These are phyloP conservation scores for Phytophthora pini DNA, from an alignment of 352 stramenopile species.

Conservation along the genomic window DNA sequence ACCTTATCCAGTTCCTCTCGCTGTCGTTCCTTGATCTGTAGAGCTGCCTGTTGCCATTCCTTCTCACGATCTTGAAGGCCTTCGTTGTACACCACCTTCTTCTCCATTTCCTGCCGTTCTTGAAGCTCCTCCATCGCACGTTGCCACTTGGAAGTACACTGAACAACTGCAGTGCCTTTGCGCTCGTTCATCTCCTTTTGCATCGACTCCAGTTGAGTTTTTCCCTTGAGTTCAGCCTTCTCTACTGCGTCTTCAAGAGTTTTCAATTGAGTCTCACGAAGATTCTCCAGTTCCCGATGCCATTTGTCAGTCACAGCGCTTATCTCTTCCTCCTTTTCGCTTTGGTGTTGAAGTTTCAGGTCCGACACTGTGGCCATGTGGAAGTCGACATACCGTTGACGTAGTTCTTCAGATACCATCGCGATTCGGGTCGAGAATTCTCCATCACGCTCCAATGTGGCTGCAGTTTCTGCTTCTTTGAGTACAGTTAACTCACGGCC, in stretches of 20 bases:
- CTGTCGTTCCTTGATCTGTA: slow-evolving; percentile 77
- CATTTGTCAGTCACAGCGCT: slow-evolving; percentile 35
- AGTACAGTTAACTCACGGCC: slow-evolving; percentile 5
- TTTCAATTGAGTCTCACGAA: slow-evolving; percentile 38
- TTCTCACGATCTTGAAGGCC: slow-evolving; percentile 73
- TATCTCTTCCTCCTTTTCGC: slow-evolving; percentile 40
- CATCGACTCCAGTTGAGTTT: slow-evolving; percentile 42
- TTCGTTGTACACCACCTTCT: slow-evolving; percentile 62
- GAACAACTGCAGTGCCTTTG: slow-evolving; percentile 62
- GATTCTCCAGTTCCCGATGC: slow-evolving; percentile 41
- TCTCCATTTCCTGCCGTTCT: slow-evolving; percentile 67
- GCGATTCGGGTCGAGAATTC: slow-evolving; percentile 9
- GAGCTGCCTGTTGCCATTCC: slow-evolving; percentile 78
- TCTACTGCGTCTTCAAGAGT: slow-evolving; percentile 42
- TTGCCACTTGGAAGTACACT: slow-evolving; percentile 78
- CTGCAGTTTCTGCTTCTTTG: slow-evolving; percentile 4
- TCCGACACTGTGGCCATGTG: slow-evolving; percentile 5
- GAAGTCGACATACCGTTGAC: slow-evolving; percentile 14
- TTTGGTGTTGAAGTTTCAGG: slow-evolving; percentile 13
- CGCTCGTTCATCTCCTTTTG: slow-evolving; percentile 73
- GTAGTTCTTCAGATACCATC: slow-evolving; percentile 31
- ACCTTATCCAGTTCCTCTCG: slow-evolving; percentile 70
- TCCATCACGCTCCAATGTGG: not conserved
- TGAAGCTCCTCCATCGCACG: slow-evolving; percentile 71
- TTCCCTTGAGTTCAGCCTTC: slow-evolving; percentile 41